phyloP scores from a whole-genome alignment of 768 basidiomycete species.

The Cyclocybe cylindracea region DNA sequence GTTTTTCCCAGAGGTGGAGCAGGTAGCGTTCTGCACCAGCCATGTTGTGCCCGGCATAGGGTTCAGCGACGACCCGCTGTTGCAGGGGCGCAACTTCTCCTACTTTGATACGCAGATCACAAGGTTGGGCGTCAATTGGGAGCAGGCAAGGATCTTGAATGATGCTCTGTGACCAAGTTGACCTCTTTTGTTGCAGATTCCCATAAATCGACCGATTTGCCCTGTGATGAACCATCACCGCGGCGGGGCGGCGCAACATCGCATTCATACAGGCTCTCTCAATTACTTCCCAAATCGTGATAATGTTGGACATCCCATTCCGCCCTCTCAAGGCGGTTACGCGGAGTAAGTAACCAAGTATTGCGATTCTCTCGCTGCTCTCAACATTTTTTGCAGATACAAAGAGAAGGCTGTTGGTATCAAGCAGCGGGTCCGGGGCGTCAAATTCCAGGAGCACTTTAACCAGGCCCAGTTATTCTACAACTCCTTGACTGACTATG shows the following conservation, averaged over 20 bases:
- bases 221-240: slow-evolving; percentile 73
- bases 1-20: slow-evolving; percentile 87
- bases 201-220: slow-evolving; percentile 81
- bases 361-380: not conserved
- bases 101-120: slow-evolving; percentile 87
- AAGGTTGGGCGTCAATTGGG: slow-evolving; percentile 80
- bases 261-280: slow-evolving; percentile 55
- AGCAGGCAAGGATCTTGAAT: slow-evolving; percentile 42
- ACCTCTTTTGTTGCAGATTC: slow-evolving; percentile 45
- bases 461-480: slow-evolving; percentile 80
- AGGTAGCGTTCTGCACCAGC: slow-evolving; percentile 84
- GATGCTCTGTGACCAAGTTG: not conserved
- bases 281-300: slow-evolving; percentile 89
- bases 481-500: slow-evolving; percentile 72
- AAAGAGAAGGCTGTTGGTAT: slow-evolving; percentile 52
- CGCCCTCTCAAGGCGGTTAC: slow-evolving; percentile 56
- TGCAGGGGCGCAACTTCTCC: slow-evolving; percentile 86
- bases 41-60: slow-evolving; percentile 71
- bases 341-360: slow-evolving; percentile 40
- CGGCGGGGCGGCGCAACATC: slow-evolving; percentile 58
- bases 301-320: slow-evolving; percentile 46
- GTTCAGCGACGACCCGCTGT: slow-evolving; percentile 75
- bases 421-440: slow-evolving; percentile 61
- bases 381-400: slow-evolving; percentile 35
- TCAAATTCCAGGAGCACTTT: slow-evolving; percentile 79